Percentiles rank a stretch among this genome's conserved stretches.
These are phyloP conservation scores for Penicillium oxalicum DNA, from an alignment of 2,329 filamentous ascomycete genomes.

Conservation along the genomic window DNA sequence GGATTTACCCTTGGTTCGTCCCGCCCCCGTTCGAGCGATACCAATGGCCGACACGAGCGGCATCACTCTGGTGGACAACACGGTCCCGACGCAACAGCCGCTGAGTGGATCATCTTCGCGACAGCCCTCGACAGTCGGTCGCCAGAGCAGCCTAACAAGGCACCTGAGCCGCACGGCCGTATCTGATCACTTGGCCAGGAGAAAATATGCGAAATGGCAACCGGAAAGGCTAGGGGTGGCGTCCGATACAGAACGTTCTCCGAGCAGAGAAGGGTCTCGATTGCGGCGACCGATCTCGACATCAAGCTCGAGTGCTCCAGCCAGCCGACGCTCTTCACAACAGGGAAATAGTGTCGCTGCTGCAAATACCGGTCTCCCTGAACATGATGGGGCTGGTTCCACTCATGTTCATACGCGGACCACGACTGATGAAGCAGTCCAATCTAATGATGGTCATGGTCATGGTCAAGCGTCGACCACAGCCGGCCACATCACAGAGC, in stretches of 20 bases:
- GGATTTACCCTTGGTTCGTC: neutral
- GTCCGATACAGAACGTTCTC: slow-evolving; percentile 13
- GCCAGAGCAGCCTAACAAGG: slow-evolving; percentile 22
- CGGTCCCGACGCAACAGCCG: slow-evolving; percentile 22
- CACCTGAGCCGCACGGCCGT: slow-evolving; percentile 32
- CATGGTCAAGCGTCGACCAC: slow-evolving; percentile 3
- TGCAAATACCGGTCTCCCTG: slow-evolving; percentile 4
- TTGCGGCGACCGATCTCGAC: slow-evolving; percentile 16
- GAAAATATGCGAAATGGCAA: slow-evolving; percentile 48
- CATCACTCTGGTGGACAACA: slow-evolving; percentile 40
- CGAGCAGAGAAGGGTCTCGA: slow-evolving; percentile 16
- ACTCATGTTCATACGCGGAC: slow-evolving; percentile 8
- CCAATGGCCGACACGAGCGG: slow-evolving; percentile 23
- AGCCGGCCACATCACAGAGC: slow-evolving; percentile 19
- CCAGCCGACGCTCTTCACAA: slow-evolving; percentile 1
- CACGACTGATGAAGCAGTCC: slow-evolving; percentile 5
- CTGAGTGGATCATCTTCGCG: slow-evolving; percentile 19
- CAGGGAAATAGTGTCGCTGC: neutral
- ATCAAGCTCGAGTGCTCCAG: slow-evolving; percentile 11
- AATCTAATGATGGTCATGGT: neutral
- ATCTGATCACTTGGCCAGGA: slow-evolving; percentile 34
- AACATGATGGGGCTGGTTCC: slow-evolving; percentile 15
- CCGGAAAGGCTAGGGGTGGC: slow-evolving; percentile 51
- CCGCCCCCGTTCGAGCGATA: slow-evolving; percentile 2
- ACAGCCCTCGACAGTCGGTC: slow-evolving; percentile 18